Conservation (phyloP, 2,329 filamentous ascomycete species). For the Fusarium haematococcum region DNA sequence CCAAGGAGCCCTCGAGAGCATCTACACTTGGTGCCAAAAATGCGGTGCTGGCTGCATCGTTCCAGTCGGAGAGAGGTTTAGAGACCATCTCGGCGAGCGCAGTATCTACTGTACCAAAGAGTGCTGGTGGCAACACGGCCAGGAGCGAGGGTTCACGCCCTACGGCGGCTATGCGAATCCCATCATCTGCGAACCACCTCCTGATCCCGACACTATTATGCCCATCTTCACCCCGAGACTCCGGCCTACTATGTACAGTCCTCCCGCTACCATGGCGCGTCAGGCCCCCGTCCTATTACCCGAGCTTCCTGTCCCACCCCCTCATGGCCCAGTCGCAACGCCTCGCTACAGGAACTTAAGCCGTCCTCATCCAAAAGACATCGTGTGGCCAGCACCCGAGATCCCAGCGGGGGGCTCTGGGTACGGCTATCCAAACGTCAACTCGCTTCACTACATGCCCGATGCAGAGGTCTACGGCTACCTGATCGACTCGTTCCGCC, state of each 20-base stretch:
- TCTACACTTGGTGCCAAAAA: background rate
- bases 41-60: background rate
- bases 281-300: background rate
- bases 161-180: background rate
- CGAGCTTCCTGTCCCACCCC: background rate
- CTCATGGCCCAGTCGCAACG: background rate
- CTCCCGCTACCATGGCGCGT: background rate
- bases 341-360: background rate
- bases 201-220: background rate
- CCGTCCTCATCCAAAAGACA: background rate
- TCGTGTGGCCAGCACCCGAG: background rate
- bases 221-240: background rate
- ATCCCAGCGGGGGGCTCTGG: background rate
- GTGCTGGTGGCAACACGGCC: background rate
- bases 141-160: background rate
- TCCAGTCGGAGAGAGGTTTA: background rate
- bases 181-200: background rate
- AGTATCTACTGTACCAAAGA: background rate
- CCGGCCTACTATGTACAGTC: background rate
- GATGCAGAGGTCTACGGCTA: slow-evolving; percentile 55
- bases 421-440: slow-evolving; percentile 22
- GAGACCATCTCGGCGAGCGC: background rate
- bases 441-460: slow-evolving; percentile 53
- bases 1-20: background rate
- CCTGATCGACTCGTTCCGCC: slow-evolving; percentile 57